These are phyloP conservation scores for Clohesyomyces aquaticus DNA, from an alignment of 495 filamentous ascomycete genomes.

Conservation along the genomic window DNA sequence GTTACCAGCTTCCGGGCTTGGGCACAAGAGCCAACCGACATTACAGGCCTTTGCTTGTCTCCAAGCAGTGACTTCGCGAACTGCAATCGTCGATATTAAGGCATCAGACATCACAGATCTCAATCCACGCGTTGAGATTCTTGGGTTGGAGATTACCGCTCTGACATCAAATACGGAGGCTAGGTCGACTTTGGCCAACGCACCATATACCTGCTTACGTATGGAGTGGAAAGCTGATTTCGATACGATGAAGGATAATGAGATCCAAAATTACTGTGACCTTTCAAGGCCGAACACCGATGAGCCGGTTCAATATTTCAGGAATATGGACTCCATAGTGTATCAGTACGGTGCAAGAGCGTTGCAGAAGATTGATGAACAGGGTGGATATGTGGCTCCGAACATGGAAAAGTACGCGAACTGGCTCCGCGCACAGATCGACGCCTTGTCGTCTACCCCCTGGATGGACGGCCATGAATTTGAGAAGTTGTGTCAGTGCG, in stretches of 20 bases:
- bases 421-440: neutral
- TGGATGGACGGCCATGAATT: too few species aligned
- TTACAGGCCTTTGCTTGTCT: too few species aligned
- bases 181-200: neutral
- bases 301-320: neutral
- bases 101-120: neutral
- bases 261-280: neutral
- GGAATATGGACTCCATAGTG: too few species aligned
- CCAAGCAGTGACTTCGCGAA: too few species aligned
- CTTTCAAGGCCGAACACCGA: neutral
- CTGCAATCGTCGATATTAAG: neutral
- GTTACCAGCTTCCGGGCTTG: too few species aligned
- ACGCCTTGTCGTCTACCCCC: neutral
- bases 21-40: too few species aligned
- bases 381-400: neutral
- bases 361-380: too few species aligned
- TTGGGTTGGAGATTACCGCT: constrained; percentile 12
- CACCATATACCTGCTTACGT: neutral
- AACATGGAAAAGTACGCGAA: neutral
- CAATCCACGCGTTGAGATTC: neutral
- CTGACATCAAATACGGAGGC: neutral
- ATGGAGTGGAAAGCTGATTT: constrained; percentile 13
- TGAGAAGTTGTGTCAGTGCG: too few species aligned
- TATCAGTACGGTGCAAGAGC: too few species aligned
- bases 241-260: neutral